A percentile compares a stretch with the other conserved stretches of the same genome.
Evolutionary conservation across 768 basidiomycete genomes (phyloP).

Genomic region (Russula compacta): DNA sequence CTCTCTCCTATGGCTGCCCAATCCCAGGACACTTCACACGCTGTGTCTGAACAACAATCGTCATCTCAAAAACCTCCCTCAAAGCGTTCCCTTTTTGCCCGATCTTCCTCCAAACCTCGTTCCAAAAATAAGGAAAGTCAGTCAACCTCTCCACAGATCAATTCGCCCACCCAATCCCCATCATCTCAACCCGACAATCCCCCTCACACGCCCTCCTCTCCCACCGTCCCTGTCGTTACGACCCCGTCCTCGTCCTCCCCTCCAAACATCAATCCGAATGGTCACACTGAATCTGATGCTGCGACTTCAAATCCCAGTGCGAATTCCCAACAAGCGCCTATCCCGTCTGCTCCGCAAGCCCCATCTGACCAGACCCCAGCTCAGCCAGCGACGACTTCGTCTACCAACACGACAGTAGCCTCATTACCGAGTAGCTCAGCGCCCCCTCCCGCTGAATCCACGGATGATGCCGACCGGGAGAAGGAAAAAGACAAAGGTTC

Average conservation of each 20-base stretch:
- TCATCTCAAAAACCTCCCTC: neutral
- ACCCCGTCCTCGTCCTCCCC: conserved; percentile 2
- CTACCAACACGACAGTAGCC: conserved; percentile 9
- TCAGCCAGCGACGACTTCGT: conserved; percentile 12
- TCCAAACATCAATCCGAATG: conserved; percentile 11
- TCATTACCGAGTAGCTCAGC: conserved; percentile 18
- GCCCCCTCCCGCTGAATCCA: conserved; percentile 26
- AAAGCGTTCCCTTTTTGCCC: conserved; percentile 15
- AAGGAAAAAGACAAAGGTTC: conserved; percentile 41
- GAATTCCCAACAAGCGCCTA: conserved; percentile 22
- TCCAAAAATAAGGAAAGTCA: conserved; percentile 13
- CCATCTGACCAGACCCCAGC: conserved; percentile 9
- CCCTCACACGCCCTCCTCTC: neutral
- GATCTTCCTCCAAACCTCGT: conserved; percentile 12
- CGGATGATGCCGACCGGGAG: conserved; percentile 31
- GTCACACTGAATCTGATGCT: conserved; percentile 18
- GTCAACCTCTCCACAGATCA: neutral
- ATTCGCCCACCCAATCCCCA: neutral
- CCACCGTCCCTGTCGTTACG: neutral
- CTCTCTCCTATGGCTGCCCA: conserved; percentile 6
- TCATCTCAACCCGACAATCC: neutral
- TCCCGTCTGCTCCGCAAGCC: conserved; percentile 16
- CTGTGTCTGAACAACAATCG: neutral
- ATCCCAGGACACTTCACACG: neutral
- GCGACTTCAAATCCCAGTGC: neutral